Evolutionary conservation across 148 eudicot genomes (phyloP).

Genomic region (Silene uniflora): DNA sequence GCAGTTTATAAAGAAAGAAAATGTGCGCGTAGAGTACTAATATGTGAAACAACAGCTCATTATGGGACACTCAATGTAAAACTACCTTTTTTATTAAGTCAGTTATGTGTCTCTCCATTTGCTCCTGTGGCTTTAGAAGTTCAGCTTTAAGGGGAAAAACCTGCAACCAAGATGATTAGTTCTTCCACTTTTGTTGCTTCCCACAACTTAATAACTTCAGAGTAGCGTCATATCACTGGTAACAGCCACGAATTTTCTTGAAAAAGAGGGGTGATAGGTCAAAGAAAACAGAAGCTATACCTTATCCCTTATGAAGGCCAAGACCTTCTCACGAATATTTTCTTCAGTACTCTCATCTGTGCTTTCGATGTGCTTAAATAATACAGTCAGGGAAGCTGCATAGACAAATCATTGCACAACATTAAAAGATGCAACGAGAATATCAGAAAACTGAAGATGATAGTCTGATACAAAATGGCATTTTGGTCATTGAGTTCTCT

Average conservation of each 20-base stretch:
- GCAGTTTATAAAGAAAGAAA: neutral
- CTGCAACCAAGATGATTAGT: conserved; percentile 36
- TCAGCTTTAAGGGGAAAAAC: conserved; percentile 88
- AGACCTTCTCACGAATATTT: conserved; percentile 78
- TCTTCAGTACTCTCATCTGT: conserved; percentile 80
- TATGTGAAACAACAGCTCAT: neutral
- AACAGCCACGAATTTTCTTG: neutral
- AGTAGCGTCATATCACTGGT: neutral
- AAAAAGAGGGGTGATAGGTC: neutral
- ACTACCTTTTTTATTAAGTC: conserved; percentile 85
- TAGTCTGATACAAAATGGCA: neutral
- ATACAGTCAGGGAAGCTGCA: conserved; percentile 86
- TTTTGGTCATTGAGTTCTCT: neutral
- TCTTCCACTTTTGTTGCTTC: neutral
- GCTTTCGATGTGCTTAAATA: conserved; percentile 80
- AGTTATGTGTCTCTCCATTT: conserved; percentile 96
- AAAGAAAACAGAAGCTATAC: conserved; percentile 30
- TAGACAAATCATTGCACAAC: conserved; percentile 20
- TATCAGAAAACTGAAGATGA: neutral
- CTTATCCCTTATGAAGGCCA: conserved; percentile 82
- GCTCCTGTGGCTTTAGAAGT: conserved; percentile 85
- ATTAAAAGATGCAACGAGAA: no score
- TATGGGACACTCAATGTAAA: neutral
- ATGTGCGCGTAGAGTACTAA: neutral
- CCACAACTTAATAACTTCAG: neutral